Evolutionary conservation across 176 grass and related monocot genomes (phyloP).

Genomic region (Juncus effusus): DNA sequence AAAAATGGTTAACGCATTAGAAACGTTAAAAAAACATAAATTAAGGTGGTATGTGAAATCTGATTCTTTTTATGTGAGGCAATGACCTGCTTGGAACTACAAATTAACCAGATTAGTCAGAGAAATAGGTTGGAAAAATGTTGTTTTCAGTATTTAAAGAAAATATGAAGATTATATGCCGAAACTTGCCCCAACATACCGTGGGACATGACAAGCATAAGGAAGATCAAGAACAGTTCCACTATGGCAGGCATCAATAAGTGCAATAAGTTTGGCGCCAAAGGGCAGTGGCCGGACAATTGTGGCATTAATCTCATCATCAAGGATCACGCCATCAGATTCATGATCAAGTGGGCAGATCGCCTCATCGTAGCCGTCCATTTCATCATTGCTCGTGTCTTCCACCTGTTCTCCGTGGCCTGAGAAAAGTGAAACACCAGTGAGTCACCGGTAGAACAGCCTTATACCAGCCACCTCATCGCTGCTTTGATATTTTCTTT

Average conservation of each 20-base stretch:
- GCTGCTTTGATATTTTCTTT: slow-evolving; percentile 50
- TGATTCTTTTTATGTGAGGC: no score
- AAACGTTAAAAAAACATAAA: no score
- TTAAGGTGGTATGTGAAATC: no score
- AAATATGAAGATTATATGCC: no score
- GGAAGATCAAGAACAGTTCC: slow-evolving; percentile 73
- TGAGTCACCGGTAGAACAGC: slow-evolving; percentile 44
- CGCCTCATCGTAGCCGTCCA: not conserved
- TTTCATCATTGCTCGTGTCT: not conserved
- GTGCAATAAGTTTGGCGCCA: slow-evolving; percentile 55
- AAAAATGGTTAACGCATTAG: not conserved
- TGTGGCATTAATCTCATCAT: slow-evolving; percentile 57
- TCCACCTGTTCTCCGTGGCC: slow-evolving; percentile 1
- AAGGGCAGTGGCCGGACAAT: slow-evolving; percentile 48
- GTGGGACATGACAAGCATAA: slow-evolving; percentile 64
- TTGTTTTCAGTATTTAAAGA: not conserved
- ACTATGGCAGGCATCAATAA: slow-evolving; percentile 73
- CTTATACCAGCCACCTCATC: slow-evolving; percentile 80
- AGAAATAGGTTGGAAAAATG: no score
- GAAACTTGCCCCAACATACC: slow-evolving; percentile 17
- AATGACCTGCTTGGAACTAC: no score
- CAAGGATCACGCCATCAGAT: slow-evolving; percentile 41
- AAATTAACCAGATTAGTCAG: not conserved
- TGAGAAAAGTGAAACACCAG: slow-evolving; percentile 67
- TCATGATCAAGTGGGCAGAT: not conserved